Base-by-base conservation (phyloP, 805 yeast genomes). In the Wickerhamomyces mucosus region DNA sequence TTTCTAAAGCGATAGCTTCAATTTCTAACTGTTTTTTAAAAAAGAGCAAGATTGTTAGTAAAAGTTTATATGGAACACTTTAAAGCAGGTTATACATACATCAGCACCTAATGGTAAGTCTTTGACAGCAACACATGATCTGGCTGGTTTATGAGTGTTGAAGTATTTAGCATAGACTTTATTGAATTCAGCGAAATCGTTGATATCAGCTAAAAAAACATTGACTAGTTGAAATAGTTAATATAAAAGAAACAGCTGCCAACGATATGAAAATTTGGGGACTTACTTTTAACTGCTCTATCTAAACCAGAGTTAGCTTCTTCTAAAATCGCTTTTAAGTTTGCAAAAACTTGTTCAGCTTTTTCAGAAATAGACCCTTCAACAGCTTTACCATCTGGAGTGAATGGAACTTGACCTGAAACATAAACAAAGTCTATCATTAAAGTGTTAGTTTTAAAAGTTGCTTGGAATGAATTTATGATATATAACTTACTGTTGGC, bases 121-220 rank as follows among this genome's bases (percentile, higher is more conserved):
- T 60, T 77, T 78, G 41, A 88, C 97, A 27, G 96, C 96, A 48
- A 92, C 94, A 68, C 96, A 92, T 3, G 96, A 83, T 72, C 98
- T 84, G 24, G 97, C 97, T 27, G 98, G 97, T 58, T 79, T 80
- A 63, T 79, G 89, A 28, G 60, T 65, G 51, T 55, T 69, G 65
- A 84, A 84, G 61, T 81, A 78, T 58, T 77, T 56, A 31, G 74
- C 75, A 62, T 92, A 92, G 32, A 83, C 94, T 43, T 67, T 69
- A 65, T 92, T 92, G 67, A 92, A 82, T 41, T 73, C 80, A 39
- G 72, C 84, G 53, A 92, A 92, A 55, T 80, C 72, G 48, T 66
- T 65, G 79, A 92, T 89, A 60, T 92, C 96, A 38, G 95, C 78
- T 58, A 92, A 74, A 69, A 84, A 92, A 45, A 89, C 71, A 56